These are phyloP conservation scores for Papiliotrema terrestris DNA, from an alignment of 1,284 basidiomycete genomes.

Conservation along the genomic window DNA sequence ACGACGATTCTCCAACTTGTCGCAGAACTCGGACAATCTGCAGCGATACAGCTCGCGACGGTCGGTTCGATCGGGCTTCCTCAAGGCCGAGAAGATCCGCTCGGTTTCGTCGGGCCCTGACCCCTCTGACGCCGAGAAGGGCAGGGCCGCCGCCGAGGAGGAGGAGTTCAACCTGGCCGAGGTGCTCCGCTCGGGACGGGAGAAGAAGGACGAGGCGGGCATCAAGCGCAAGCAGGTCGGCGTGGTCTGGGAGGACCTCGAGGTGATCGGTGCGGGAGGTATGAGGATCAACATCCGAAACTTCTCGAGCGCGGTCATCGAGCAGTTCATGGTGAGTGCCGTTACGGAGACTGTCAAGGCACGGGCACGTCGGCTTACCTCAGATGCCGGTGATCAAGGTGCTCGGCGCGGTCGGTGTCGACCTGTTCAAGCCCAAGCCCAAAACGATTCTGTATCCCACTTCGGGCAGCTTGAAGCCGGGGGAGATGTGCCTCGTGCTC, in stretches of 20 bases:
- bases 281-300: slow-evolving; percentile 61
- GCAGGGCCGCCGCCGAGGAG: slow-evolving; percentile 9
- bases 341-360: background rate
- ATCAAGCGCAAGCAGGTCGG: slow-evolving; percentile 80
- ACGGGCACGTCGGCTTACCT: no score
- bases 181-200: slow-evolving; percentile 67
- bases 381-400: slow-evolving; percentile 42
- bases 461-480: slow-evolving; percentile 69
- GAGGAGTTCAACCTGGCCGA: slow-evolving; percentile 56
- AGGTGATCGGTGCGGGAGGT: slow-evolving; percentile 68
- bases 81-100: slow-evolving; percentile 1
- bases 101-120: slow-evolving; percentile 7
- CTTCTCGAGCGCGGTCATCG: slow-evolving; percentile 51
- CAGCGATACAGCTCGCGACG: slow-evolving; percentile 28
- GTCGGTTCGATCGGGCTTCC: slow-evolving; percentile 18
- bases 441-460: slow-evolving; percentile 57
- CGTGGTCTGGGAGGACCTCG: slow-evolving; percentile 50
- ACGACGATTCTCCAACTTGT: slow-evolving; percentile 38
- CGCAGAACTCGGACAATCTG: slow-evolving; percentile 36
- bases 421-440: slow-evolving; percentile 50
- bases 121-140: slow-evolving; percentile 35
- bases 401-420: slow-evolving; percentile 35
- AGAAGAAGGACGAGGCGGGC: slow-evolving; percentile 64
- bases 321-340: slow-evolving; percentile 41
- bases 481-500: slow-evolving; percentile 57